Conservation (phyloP, 179 eudicot genomes). For the Spergularia azorica region DNA sequence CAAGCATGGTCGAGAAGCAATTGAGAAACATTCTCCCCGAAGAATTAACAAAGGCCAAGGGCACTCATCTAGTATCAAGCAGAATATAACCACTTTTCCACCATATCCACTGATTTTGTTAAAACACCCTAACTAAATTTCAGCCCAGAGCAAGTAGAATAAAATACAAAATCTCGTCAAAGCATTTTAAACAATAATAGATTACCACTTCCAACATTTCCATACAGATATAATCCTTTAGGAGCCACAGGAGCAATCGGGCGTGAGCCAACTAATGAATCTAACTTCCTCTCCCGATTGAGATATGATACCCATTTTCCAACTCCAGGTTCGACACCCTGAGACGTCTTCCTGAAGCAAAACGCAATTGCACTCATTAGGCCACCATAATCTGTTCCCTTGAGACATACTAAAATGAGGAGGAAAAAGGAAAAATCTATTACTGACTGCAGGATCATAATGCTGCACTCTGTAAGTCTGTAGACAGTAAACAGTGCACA, state of each 20-base stretch:
- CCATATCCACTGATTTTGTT: not conserved
- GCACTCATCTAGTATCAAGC: constrained; percentile 4
- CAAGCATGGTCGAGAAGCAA: constrained; percentile 24
- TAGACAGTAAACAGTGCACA: not conserved
- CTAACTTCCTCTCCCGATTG: constrained; percentile 80
- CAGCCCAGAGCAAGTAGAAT: not conserved
- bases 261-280: constrained; percentile 67
- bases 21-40: constrained; percentile 8
- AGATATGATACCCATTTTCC: constrained; percentile 96
- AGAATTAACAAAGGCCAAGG: constrained; percentile 1
- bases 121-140: not conserved
- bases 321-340: constrained; percentile 75
- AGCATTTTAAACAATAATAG: not conserved
- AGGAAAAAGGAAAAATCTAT: not conserved
- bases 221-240: constrained; percentile 87
- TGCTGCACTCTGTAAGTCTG: not conserved
- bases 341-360: constrained; percentile 51
- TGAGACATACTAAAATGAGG: not conserved
- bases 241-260: constrained; percentile 90
- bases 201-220: constrained; percentile 96
- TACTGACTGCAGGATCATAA: not conserved
- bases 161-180: constrained; percentile 6
- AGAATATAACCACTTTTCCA: not conserved
- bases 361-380: constrained; percentile 11
- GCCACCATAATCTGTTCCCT: not conserved